These are phyloP conservation scores for Trichomonascaceae sp. DNA, from an alignment of 1,139 yeast species.

Conservation along the genomic window DNA sequence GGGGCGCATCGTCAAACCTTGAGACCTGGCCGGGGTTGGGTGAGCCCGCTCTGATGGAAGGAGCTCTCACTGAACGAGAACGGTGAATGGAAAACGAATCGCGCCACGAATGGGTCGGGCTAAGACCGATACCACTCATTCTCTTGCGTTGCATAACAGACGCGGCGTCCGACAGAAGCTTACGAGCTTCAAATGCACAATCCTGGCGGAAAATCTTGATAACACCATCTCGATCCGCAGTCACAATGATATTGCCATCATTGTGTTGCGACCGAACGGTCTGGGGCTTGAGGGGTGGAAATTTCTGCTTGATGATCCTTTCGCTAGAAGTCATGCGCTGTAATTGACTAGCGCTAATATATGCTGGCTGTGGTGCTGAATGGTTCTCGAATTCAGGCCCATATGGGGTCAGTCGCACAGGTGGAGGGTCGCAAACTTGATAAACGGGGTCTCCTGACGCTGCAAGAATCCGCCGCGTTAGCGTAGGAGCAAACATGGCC, in stretches of 20 bases:
- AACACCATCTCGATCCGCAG: slow-evolving; percentile 62
- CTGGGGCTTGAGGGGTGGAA: slow-evolving; percentile 6
- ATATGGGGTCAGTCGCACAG: slow-evolving; percentile 9
- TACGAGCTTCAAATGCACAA: slow-evolving; percentile 33
- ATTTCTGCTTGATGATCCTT: neutral
- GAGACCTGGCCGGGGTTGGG: slow-evolving; percentile 7
- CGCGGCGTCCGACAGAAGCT: slow-evolving; percentile 11
- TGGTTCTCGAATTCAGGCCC: slow-evolving; percentile 4
- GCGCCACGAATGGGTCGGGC: slow-evolving; percentile 15
- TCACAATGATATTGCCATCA: slow-evolving; percentile 42
- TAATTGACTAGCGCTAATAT: neutral
- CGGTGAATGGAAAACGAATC: slow-evolving; percentile 11
- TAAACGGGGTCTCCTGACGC: slow-evolving; percentile 68
- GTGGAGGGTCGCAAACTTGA: slow-evolving; percentile 37
- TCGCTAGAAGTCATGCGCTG: neutral
- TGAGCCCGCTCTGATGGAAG: slow-evolving; percentile 8
- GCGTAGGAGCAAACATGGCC: slow-evolving; percentile 70
- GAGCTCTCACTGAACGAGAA: slow-evolving; percentile 8
- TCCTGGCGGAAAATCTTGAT: slow-evolving; percentile 76
- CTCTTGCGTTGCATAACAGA: slow-evolving; percentile 11
- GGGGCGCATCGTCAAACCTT: no score
- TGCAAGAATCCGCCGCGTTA: slow-evolving; percentile 50
- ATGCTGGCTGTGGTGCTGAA: slow-evolving; percentile 3
- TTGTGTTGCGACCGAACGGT: slow-evolving; percentile 13
- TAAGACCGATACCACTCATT: slow-evolving; percentile 10